Conservation (phyloP, 768 basidiomycete genomes). For the Phaffia australis region DNA sequence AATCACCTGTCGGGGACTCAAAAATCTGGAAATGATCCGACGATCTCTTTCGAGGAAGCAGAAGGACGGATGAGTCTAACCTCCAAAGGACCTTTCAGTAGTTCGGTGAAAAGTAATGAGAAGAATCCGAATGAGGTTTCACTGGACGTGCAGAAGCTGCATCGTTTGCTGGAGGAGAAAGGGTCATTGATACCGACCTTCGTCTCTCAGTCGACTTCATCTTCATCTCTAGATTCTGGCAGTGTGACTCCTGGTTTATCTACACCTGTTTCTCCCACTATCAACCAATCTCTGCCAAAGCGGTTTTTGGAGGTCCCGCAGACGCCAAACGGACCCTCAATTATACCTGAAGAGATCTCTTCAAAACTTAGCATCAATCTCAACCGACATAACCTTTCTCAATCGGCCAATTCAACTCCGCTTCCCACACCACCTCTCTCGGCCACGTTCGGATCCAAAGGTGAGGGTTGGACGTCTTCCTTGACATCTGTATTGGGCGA, state of each 20-base stretch:
- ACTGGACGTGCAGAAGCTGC: background rate
- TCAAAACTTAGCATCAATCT: too few species aligned
- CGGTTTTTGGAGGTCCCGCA: background rate
- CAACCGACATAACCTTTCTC: too few species aligned
- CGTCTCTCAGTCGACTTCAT: background rate
- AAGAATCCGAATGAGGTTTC: background rate
- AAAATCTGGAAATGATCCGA: slow-evolving; percentile 5
- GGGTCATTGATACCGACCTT: background rate
- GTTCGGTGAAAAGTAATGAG: background rate
- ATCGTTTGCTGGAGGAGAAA: background rate
- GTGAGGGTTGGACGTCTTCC: slow-evolving; percentile 49
- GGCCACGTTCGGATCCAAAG: slow-evolving; percentile 41
- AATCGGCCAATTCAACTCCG: background rate
- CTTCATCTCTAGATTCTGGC: background rate
- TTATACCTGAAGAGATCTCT: background rate
- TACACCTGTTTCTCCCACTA: background rate
- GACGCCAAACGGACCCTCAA: background rate
- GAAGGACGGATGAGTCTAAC: slow-evolving; percentile 2
- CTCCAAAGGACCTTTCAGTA: background rate
- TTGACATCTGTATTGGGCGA: slow-evolving; percentile 48
- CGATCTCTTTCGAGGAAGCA: slow-evolving; percentile 1
- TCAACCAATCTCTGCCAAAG: background rate
- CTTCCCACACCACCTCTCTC: slow-evolving; percentile 6
- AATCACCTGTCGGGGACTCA: slow-evolving; percentile 2
- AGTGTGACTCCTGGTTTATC: background rate